These are phyloP conservation scores for Bacidia rubella DNA, from an alignment of 495 filamentous ascomycete species.

Conservation along the genomic window DNA sequence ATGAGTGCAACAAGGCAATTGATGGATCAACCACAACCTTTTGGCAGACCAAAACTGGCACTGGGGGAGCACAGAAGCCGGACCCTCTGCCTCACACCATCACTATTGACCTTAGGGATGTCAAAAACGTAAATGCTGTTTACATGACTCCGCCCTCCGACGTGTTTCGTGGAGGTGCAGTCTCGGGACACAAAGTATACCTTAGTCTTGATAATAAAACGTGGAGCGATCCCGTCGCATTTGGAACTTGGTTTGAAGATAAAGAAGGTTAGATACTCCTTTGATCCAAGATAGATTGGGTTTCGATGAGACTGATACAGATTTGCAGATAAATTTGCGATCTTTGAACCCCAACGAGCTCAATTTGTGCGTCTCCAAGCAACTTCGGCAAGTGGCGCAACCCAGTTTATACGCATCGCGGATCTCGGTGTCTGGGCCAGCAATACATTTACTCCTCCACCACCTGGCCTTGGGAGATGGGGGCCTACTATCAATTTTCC, in stretches of 20 bases:
- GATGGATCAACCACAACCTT: background rate
- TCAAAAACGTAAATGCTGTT: constrained; percentile 4
- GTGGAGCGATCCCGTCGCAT: constrained; percentile 2
- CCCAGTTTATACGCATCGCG: background rate
- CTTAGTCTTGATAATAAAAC: constrained; percentile 1
- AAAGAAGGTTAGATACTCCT: constrained; percentile 1
- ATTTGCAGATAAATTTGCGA: constrained; percentile 4
- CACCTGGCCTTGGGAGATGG: constrained; percentile 27
- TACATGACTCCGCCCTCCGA: constrained; percentile 3
- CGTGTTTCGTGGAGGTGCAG: background rate
- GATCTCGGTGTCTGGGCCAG: constrained; percentile 1
- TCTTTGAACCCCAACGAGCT: constrained; percentile 1
- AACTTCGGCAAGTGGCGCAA: background rate
- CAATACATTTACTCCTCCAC: background rate
- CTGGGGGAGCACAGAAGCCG: background rate
- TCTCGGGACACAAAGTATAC: constrained; percentile 2
- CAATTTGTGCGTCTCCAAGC: constrained; percentile 1
- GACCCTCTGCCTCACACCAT: constrained; percentile 1
- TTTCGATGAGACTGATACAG: background rate
- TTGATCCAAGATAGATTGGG: background rate
- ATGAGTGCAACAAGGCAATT: constrained; percentile 1
- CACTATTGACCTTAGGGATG: background rate
- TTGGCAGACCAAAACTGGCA: background rate
- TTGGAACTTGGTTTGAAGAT: constrained; percentile 7
- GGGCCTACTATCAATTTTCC: constrained; percentile 36